phyloP scores from a whole-genome alignment of 208 protist species.

The Trypanosomatidae sp. region DNA sequence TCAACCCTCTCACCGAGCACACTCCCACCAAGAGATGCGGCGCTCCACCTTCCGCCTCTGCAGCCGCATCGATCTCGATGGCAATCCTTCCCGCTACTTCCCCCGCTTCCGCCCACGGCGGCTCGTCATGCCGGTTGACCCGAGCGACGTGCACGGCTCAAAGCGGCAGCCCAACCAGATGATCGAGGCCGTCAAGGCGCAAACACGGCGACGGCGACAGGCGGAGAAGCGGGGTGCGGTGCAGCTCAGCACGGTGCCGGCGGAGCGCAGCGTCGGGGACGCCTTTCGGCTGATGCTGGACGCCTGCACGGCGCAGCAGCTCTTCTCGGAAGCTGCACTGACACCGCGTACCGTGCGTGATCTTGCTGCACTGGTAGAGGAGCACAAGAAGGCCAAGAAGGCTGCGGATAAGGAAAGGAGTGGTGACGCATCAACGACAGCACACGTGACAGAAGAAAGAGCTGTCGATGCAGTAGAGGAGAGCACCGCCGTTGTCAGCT shows the following conservation, averaged over 20 bases:
- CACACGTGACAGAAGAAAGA: no score
- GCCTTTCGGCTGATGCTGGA: constrained; percentile 73
- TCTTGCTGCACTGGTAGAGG: constrained; percentile 16
- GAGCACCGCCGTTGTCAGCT: no score
- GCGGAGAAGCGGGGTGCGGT: constrained; percentile 60
- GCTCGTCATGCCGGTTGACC: constrained; percentile 88
- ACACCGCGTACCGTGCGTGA: constrained; percentile 19
- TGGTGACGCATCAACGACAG: neutral
- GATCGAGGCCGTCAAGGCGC: constrained; percentile 39
- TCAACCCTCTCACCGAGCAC: neutral
- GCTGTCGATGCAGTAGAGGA: no score
- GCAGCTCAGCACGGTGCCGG: constrained; percentile 59
- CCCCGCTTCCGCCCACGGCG: constrained; percentile 81
- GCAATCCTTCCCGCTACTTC: constrained; percentile 58
- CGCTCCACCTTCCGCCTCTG: constrained; percentile 21
- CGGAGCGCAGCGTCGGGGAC: constrained; percentile 84
- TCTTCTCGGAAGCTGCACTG: constrained; percentile 22
- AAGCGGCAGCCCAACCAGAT: constrained; percentile 56
- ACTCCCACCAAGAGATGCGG: constrained; percentile 10
- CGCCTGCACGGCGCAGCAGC: constrained; percentile 39
- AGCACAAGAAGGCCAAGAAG: constrained; percentile 2
- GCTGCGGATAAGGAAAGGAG: neutral
- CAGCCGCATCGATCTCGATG: constrained; percentile 43
- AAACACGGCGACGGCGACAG: constrained; percentile 32
- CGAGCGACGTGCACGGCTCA: constrained; percentile 53